A percentile compares a stretch with the other conserved stretches of the same genome.
Evolutionary conservation across 2,329 filamentous ascomycete genomes (phyloP).

Genomic region (Phyllachora maydis): DNA sequence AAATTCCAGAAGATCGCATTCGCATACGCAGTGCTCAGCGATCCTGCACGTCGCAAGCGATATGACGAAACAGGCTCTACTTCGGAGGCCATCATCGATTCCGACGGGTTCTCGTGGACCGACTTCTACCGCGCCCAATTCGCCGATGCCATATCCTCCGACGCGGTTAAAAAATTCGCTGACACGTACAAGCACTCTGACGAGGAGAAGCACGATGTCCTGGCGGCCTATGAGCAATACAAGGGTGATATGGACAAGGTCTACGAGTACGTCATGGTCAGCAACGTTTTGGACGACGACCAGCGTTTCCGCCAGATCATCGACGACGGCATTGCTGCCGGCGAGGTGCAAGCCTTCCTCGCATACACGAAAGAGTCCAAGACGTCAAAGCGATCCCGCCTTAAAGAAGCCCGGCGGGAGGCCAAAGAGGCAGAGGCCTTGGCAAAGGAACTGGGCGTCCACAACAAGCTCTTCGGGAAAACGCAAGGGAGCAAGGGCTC

Average conservation of each 20-base stretch:
- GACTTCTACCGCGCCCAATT: constrained; percentile 79
- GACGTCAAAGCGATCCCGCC: constrained; percentile 34
- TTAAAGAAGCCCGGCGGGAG: constrained; percentile 44
- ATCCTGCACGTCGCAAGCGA: constrained; percentile 56
- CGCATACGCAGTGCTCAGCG: constrained; percentile 82
- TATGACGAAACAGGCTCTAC: constrained; percentile 88
- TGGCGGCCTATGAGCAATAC: constrained; percentile 52
- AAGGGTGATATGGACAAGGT: constrained; percentile 59
- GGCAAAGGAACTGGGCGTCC: constrained; percentile 53
- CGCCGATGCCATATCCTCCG: constrained; percentile 50
- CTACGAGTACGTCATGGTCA: constrained; percentile 74
- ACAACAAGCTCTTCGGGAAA: constrained; percentile 43
- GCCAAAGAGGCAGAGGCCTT: constrained; percentile 53
- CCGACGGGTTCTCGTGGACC: constrained; percentile 72
- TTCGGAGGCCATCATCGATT: constrained; percentile 57
- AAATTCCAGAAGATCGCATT: constrained; percentile 85
- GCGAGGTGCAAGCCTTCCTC: constrained; percentile 43
- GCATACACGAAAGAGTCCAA: constrained; percentile 58
- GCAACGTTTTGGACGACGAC: constrained; percentile 66
- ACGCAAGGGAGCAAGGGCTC: constrained; percentile 15
- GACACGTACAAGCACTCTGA: constrained; percentile 66
- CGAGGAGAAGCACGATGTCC: constrained; percentile 62
- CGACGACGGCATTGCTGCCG: constrained; percentile 52
- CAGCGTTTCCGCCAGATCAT: constrained; percentile 67
- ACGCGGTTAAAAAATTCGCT: constrained; percentile 58